phyloP scores from a whole-genome alignment of 495 filamentous ascomycete genomes.

The Penicillium nucicola region DNA sequence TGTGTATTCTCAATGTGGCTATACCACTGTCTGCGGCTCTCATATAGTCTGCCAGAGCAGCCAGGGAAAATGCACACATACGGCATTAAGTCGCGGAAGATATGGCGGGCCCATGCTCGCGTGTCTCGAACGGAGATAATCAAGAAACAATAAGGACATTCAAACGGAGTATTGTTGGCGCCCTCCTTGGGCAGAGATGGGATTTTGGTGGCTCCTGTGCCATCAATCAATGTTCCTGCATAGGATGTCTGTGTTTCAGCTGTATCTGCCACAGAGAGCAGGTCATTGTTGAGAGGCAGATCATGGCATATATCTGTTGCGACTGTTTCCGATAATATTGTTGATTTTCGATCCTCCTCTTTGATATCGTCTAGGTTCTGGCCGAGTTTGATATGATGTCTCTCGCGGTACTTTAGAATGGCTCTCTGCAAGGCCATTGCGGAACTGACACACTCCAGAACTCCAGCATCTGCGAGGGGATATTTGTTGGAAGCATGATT shows the following conservation, averaged over 20 bases:
- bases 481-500: slow-evolving; percentile 9
- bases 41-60: slow-evolving; percentile 20
- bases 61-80: slow-evolving; percentile 19
- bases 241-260: not conserved
- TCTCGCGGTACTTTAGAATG: slow-evolving; percentile 15
- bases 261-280: not conserved
- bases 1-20: slow-evolving; percentile 15
- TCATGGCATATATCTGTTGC: too few relatives aligned
- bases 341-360: too few relatives aligned
- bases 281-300: not conserved
- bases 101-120: slow-evolving; percentile 20
- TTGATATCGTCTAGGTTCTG: not conserved
- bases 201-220: not conserved
- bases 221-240: not conserved
- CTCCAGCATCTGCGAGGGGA: slow-evolving; percentile 4
- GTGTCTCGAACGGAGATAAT: slow-evolving; percentile 12
- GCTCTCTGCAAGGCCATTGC: slow-evolving; percentile 7
- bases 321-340: too few relatives aligned
- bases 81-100: slow-evolving; percentile 29
- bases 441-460: not conserved
- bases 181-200: slow-evolving; percentile 10
- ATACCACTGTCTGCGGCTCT: slow-evolving; percentile 21
- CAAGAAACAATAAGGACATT: slow-evolving; percentile 28
- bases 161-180: slow-evolving; percentile 7
- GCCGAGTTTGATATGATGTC: slow-evolving; percentile 16